Percentiles rank a stretch among this genome's conserved stretches.
Conservation (phyloP, 2,329 filamentous ascomycete genomes). For the Aspergillus sp. region DNA sequence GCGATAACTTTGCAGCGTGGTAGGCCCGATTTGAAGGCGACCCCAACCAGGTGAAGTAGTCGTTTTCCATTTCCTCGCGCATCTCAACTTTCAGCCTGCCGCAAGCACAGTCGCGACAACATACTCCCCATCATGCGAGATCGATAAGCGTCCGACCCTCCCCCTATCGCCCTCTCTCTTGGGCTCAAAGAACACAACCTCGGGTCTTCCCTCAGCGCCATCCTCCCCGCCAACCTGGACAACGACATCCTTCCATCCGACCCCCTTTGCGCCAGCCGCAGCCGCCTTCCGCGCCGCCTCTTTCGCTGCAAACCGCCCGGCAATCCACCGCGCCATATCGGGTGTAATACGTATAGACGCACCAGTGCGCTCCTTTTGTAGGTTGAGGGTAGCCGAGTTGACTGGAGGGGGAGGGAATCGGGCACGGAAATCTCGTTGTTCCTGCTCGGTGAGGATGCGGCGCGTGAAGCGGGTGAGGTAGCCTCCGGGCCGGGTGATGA, state of each 20-base stretch:
- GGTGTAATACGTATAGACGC: constrained; percentile 15
- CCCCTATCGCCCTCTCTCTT: constrained; percentile 9
- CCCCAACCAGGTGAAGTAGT: too few species aligned
- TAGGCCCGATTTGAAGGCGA: too few species aligned
- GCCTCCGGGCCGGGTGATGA: constrained; percentile 52
- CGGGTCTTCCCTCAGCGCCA: constrained; percentile 28
- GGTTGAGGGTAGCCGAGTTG: not conserved
- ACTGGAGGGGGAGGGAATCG: constrained; percentile 28
- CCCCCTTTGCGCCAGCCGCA: constrained; percentile 47
- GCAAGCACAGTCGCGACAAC: constrained; percentile 54
- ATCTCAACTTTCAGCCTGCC: constrained; percentile 25
- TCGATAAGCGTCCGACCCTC: constrained; percentile 68
- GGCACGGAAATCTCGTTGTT: constrained; percentile 38
- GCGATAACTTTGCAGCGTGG: not conserved
- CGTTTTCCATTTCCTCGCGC: not conserved
- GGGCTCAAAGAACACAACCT: constrained; percentile 37
- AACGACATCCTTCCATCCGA: constrained; percentile 64
- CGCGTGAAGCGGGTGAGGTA: constrained; percentile 38
- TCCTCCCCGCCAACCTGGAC: constrained; percentile 32
- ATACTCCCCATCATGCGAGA: constrained; percentile 85
- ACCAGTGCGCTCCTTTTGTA: too few species aligned
- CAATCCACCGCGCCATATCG: constrained; percentile 45
- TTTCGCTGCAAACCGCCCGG: constrained; percentile 67
- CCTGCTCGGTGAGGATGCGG: constrained; percentile 42
- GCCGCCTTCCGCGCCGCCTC: constrained; percentile 75